phyloP scores from a whole-genome alignment of 139 green algal genomes.

The Picochlorum sp. region DNA sequence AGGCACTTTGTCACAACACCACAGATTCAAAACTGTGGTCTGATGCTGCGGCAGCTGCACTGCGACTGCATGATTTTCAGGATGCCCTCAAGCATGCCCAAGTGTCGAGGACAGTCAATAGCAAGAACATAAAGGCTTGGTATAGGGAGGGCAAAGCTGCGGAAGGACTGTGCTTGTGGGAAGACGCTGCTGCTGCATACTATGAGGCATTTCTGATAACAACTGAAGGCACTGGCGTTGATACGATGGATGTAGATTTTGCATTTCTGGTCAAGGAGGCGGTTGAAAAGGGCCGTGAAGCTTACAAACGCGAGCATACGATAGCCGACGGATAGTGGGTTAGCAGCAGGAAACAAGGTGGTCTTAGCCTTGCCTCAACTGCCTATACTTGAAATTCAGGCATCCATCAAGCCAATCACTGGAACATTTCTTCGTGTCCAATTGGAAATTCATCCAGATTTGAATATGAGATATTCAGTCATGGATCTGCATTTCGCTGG shows the following conservation, averaged over 20 bases:
- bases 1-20: neutral
- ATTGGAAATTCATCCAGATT: conserved; percentile 59
- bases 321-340: neutral
- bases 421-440: conserved; percentile 80
- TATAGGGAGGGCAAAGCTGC: conserved; percentile 5
- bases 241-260: neutral
- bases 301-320: neutral
- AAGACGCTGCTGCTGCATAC: conserved; percentile 3
- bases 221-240: neutral
- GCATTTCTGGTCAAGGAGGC: neutral
- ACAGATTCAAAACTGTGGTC: neutral
- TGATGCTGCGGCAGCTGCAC: conserved; percentile 3
- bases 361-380: conserved; percentile 52
- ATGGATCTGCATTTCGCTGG: conserved; percentile 61
- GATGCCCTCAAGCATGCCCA: conserved; percentile 3
- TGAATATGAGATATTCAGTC: conserved; percentile 66
- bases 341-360: conserved; percentile 41
- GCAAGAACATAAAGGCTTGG: conserved; percentile 3
- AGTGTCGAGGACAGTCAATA: neutral
- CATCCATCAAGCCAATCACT: conserved; percentile 86
- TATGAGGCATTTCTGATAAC: conserved; percentile 2
- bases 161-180: conserved; percentile 1
- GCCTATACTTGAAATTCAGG: conserved; percentile 61
- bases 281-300: neutral
- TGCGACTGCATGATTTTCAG: neutral